A percentile compares a stretch with the other conserved stretches of the same genome.
Evolutionary conservation across 768 basidiomycete species (phyloP).

Genomic region (Rhodocollybia butyracea): DNA sequence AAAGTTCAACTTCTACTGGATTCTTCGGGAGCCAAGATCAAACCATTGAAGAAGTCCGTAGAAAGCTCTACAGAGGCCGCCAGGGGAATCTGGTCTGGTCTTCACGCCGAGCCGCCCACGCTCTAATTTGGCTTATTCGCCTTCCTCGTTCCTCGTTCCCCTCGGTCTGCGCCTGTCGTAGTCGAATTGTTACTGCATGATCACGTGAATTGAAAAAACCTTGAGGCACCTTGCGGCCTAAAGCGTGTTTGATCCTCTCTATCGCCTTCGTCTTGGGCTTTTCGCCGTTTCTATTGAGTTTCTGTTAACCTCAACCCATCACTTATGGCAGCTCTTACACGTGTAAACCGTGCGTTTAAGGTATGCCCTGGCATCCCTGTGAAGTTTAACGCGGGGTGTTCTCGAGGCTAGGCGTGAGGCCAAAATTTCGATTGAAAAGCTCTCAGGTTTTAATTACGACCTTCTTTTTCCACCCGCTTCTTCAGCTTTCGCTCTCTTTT

Average conservation of each 20-base stretch:
- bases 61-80: slow-evolving; percentile 78
- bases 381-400: slow-evolving; percentile 5
- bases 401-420: slow-evolving; percentile 7
- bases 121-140: slow-evolving; percentile 28
- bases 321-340: slow-evolving; percentile 8
- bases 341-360: slow-evolving; percentile 11
- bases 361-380: not conserved
- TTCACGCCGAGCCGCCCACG: slow-evolving; percentile 71
- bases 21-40: slow-evolving; percentile 84
- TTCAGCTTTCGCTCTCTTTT: slow-evolving; percentile 16
- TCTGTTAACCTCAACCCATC: not conserved
- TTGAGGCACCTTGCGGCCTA: too few species aligned
- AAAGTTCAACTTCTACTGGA: slow-evolving; percentile 85
- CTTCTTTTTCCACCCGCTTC: slow-evolving; percentile 6
- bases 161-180: slow-evolving; percentile 10
- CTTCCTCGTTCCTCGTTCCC: slow-evolving; percentile 12
- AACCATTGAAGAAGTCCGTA: slow-evolving; percentile 71
- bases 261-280: slow-evolving; percentile 6
- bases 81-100: slow-evolving; percentile 87
- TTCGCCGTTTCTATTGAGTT: slow-evolving; percentile 10
- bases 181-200: slow-evolving; percentile 5
- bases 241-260: slow-evolving; percentile 12
- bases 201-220: slow-evolving; percentile 5
- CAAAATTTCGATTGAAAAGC: slow-evolving; percentile 2
- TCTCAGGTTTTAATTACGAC: not conserved